Percentiles rank a stretch among this genome's conserved stretches.
phyloP scores from a whole-genome alignment of 1,284 basidiomycete genomes.

The Leccinum subspadiceum region DNA sequence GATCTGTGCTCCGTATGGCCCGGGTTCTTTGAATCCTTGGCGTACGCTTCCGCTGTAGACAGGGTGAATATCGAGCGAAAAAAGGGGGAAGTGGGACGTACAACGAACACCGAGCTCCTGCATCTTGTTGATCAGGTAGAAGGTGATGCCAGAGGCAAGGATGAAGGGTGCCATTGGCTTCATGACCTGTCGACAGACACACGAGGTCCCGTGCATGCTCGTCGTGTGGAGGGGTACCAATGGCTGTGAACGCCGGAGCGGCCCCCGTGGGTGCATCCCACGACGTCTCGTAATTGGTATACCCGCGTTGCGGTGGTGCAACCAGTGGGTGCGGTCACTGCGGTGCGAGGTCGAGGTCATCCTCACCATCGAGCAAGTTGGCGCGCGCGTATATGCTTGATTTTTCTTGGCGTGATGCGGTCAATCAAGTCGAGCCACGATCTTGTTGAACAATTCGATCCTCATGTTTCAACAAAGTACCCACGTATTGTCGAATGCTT shows the following conservation, averaged over 20 bases:
- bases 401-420: constrained; percentile 30
- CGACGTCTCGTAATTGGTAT: constrained; percentile 33
- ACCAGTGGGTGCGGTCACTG: constrained; percentile 7
- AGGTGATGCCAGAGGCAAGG: too few species aligned
- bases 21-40: too few species aligned
- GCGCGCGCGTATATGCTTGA: constrained; percentile 36
- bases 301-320: constrained; percentile 22
- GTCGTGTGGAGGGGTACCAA: constrained; percentile 30
- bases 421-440: constrained; percentile 36
- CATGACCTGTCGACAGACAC: too few species aligned
- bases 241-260: neutral
- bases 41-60: too few species aligned
- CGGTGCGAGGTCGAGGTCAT: constrained; percentile 33
- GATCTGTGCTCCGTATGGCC: too few species aligned
- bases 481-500: neutral
- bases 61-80: too few species aligned
- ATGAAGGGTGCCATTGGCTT: too few species aligned
- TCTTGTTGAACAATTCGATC: neutral
- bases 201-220: constrained; percentile 28
- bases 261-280: constrained; percentile 13
- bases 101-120: too few species aligned
- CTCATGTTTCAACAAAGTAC: neutral
- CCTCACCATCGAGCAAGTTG: constrained; percentile 45
- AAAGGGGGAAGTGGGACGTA: too few species aligned
- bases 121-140: too few species aligned